phyloP scores from a whole-genome alignment of 148 eudicot genomes.

The Heliamphora exappendiculata region DNA sequence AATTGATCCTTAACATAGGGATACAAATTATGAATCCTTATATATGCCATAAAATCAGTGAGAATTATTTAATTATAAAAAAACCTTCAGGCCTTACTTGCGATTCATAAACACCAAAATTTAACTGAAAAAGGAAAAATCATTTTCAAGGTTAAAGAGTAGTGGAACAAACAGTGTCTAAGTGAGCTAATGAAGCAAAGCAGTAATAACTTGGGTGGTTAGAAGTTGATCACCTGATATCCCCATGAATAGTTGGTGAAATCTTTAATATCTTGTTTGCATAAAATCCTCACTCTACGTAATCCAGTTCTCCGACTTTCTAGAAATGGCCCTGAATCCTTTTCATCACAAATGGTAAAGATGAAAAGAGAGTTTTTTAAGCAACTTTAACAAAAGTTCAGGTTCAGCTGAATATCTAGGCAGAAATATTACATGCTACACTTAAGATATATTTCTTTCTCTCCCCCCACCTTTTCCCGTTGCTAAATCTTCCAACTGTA shows the following conservation, averaged over 20 bases:
- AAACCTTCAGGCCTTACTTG: too few relatives aligned
- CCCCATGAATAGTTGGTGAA: conserved; percentile 44
- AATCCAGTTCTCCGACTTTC: conserved; percentile 40
- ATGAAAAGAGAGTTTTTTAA: neutral
- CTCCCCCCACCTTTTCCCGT: neutral
- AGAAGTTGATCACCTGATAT: conserved; percentile 36
- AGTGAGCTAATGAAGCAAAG: neutral
- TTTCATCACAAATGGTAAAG: conserved; percentile 3
- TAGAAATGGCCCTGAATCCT: conserved; percentile 52
- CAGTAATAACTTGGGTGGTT: neutral
- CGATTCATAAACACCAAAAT: neutral
- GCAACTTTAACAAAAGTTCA: neutral
- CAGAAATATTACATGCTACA: neutral
- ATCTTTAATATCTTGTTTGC: conserved; percentile 10
- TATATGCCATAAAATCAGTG: neutral
- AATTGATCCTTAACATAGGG: neutral
- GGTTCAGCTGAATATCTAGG: too few relatives aligned
- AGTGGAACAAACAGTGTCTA: neutral
- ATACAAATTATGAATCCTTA: neutral
- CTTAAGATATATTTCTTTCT: neutral
- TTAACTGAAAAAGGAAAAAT: neutral
- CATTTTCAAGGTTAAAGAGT: neutral
- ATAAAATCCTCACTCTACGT: conserved; percentile 23
- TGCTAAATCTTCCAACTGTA: neutral
- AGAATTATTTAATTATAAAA: neutral